Base-by-base conservation (phyloP, 163 green algal species). In the Picocystis sp. region DNA sequence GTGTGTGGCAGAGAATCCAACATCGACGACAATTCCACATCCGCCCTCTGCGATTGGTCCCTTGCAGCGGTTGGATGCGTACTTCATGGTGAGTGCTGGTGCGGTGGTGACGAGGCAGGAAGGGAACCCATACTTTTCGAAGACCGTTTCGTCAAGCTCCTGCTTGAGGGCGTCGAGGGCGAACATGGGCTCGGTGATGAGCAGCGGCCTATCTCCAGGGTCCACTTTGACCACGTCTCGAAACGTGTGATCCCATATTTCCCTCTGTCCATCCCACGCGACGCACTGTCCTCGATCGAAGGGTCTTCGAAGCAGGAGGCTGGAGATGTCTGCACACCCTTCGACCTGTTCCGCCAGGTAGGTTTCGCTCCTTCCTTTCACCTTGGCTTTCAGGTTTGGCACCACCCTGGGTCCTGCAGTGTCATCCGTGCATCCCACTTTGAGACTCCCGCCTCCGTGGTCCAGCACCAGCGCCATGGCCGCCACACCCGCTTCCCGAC, bases 1-100 rank as follows among this genome's bases (percentile, higher is more conserved):
- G 47, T 94, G 82, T 3, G 78, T 92, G 64, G 85, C 92, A 22
- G 75, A 92, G 66, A 96, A 97, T 25, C 90, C 90, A 11, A 70
- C 72, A 55, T 98, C 90, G 35, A 98, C 65, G n/a, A 98, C 77
- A 13, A 97, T 58, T 1, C 75, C 83, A 33, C 61, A 76, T 2
- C 63, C 56, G 23, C 56, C 46, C 44, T 43, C 13, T 24, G 52
- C 53, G 8, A 66, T 17, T 0, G 41, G 35, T 42, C 49, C 25
- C 6, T 58, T 12, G 12, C 3, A n/a, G 13, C 54, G 34, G 3
- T 24, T 15, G 61, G 19, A 69, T 13, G 8, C n/a, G 1, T 69
- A 64, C 22, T 56, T 11, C 43, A 71, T 43, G 10, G 61, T 53
- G 0, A 55, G 29, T 69, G 55, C 1, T 64, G 62, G 22, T 85